Base-by-base conservation (phyloP, 106 monocot genomes). In the Apostasia ramifera region DNA sequence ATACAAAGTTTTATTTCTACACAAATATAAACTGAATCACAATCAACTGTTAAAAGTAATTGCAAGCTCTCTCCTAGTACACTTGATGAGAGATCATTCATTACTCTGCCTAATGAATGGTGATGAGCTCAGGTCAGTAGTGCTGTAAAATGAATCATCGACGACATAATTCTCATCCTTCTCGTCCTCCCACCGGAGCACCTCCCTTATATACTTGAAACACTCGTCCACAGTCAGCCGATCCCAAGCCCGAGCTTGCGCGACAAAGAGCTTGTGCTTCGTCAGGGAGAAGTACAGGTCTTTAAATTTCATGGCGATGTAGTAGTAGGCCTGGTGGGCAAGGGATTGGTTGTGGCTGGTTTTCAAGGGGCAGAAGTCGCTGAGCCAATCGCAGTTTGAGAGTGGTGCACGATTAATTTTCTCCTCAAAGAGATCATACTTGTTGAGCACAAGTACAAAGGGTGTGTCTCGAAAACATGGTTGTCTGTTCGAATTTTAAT, bases 121-220 rank as follows among this genome's bases (percentile, higher is more conserved):
- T 0, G 79, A 85, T 4, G 86, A 93, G 64, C 93, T 93, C 50
- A 93, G 42, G 3, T 90, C 85, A 1, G 86, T 93, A n/a, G 88
- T 95, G 68, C 84, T 88, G 53, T 86, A 95, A 66, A 89, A 84
- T 5, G 91, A 88, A 45, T 95, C 86, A 2, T 95, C 91, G 0
- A 73, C 60, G 15, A 63, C 75, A 54, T 73, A 89, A 8, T 73
- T 79, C 1, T 82, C 76, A 41, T 92, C 86, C 54, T 89, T 91
- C 71, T 89, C 91, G 4, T 86, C 86, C 0, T 88, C 86, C 95
- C 95, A 95, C 51, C 70, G 82, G 48, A 95, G 81, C 60, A 95
- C 91, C 77, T 95, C 91, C 10, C 89, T 76, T 37, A 86, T 82
- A 72, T 91, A 95, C 78, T 82, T 91, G 85, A 95, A 95, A 44